Evolutionary conservation across 2,329 filamentous ascomycete species (phyloP), one percentile per base, ranked within the genome.

Genomic region (Calycina herbarum): DNA sequence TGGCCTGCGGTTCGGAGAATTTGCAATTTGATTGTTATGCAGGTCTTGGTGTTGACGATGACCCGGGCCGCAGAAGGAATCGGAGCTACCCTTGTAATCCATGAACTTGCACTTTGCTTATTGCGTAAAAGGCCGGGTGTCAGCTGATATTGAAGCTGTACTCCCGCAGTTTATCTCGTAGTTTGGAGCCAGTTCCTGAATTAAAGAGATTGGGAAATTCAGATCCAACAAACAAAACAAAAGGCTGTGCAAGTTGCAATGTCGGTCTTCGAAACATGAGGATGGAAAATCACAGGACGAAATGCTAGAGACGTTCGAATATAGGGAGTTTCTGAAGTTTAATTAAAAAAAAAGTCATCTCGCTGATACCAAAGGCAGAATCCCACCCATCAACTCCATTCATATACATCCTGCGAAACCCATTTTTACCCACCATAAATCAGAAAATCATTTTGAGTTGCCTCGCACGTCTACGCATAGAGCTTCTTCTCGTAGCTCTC

Each of bases 401-500:
- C 31, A 54, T 54, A 33, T 51, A 54, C 33, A 54, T 31, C 59
- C 59, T 42, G 40, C 60, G 15, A 38, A 33, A 24, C 59, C 59
- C 42, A 61, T 61, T 62, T 62, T 62, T 56, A 20, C 33, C 20
- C 33, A 57, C 61, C 61, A 20, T 45, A 20, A 57, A 51, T 27
- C 51, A 57, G 29, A 35, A 54, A 51, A 42, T 57, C 20, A 10
- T 7, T 27, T n/a, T 57, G 61, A 62, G 51, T 62, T 62, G 48
- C 61, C 61, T 57, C 61, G 33, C 38, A 29, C 17, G 15, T 62
- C 61, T 88, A 97, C 75, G 93, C 93, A 81, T 96, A 99, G 72
- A 99, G 90, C 87, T 98, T 99, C 91, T 99, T 99, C 85, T 98
- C 95, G 78, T 96, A 98, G 78, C 92, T 94, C 83, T 98, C 93